Conservation (phyloP, 805 yeast genomes). For the Teunomyces cretensis region DNA sequence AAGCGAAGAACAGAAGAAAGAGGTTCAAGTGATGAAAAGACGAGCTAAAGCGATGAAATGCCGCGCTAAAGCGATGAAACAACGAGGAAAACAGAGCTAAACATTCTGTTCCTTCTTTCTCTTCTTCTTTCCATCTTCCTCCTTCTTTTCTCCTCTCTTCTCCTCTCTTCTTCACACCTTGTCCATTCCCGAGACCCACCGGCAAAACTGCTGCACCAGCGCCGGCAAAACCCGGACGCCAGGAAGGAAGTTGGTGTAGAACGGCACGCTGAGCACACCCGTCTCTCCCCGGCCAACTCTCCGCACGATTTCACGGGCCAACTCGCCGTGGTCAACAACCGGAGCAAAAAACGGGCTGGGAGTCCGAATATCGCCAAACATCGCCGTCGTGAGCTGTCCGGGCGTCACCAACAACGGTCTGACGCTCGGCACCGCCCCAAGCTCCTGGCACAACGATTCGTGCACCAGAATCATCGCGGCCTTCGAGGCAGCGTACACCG, state of each 20-base stretch:
- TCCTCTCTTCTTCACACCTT: constrained; percentile 28
- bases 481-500: constrained; percentile 51
- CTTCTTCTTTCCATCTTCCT: too few species aligned
- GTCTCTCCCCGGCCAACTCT: constrained; percentile 35
- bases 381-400: constrained; percentile 49
- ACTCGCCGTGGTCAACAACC: constrained; percentile 32
- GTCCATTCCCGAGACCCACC: constrained; percentile 40
- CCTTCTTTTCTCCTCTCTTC: too few species aligned
- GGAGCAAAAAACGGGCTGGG: constrained; percentile 49
- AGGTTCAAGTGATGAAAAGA: too few species aligned
- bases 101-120: too few species aligned
- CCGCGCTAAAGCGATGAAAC: too few species aligned
- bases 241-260: constrained; percentile 49
- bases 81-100: too few species aligned
- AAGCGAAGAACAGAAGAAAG: too few species aligned
- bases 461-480: constrained; percentile 45
- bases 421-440: constrained; percentile 20
- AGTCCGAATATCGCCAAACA: constrained; percentile 49
- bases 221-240: constrained; percentile 42
- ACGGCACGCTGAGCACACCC: constrained; percentile 46
- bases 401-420: constrained; percentile 43
- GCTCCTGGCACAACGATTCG: constrained; percentile 46
- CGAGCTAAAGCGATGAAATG: too few species aligned
- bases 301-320: constrained; percentile 36
- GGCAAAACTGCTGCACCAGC: constrained; percentile 31